phyloP scores from a whole-genome alignment of 805 yeast genomes.

The Barnettozyma botsteinii region DNA sequence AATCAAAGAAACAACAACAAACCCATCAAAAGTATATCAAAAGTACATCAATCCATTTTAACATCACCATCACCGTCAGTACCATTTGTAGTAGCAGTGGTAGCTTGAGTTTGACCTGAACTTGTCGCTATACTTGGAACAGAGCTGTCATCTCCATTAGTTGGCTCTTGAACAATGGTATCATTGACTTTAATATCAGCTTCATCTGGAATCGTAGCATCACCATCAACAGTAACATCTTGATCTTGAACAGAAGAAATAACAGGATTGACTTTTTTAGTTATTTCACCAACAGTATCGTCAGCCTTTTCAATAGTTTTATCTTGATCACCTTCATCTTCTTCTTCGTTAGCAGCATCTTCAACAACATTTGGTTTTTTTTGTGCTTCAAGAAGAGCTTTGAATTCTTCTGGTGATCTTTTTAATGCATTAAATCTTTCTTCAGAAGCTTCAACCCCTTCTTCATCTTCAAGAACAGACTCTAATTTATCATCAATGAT shows the following conservation, averaged over 20 bases:
- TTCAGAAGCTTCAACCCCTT: conserved; percentile 23
- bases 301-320: conserved; percentile 21
- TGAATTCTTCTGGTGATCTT: conserved; percentile 19
- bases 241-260: conserved; percentile 22
- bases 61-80: conserved; percentile 30
- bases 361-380: conserved; percentile 9
- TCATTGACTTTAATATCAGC: conserved; percentile 34
- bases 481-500: conserved; percentile 32
- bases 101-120: conserved; percentile 7
- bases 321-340: conserved; percentile 8
- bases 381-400: conserved; percentile 8
- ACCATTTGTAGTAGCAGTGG: conserved; percentile 5
- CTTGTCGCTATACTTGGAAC: conserved; percentile 17
- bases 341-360: conserved; percentile 12
- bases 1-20: neutral
- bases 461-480: conserved; percentile 25
- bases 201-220: conserved; percentile 45
- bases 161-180: conserved; percentile 41
- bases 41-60: conserved; percentile 21
- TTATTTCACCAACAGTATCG: conserved; percentile 12
- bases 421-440: conserved; percentile 19
- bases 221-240: conserved; percentile 38
- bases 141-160: conserved; percentile 29
- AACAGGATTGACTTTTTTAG: conserved; percentile 20
- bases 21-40: neutral